These are phyloP conservation scores for Leccinum proliferum DNA, from an alignment of 1,284 basidiomycete species.

Conservation along the genomic window DNA sequence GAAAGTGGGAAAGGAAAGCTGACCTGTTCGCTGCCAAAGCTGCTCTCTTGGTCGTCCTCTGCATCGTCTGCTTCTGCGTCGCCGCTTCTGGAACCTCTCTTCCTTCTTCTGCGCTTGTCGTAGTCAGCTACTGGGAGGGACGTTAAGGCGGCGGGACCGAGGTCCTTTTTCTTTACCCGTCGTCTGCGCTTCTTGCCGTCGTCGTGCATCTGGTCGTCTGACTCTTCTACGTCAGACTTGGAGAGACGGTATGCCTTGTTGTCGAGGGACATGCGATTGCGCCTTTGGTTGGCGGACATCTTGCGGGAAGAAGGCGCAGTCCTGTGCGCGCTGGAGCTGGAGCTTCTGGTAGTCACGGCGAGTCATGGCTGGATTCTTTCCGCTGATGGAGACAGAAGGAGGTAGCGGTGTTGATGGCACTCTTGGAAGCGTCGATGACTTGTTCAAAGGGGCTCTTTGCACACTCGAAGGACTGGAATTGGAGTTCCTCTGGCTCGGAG, in stretches of 20 bases:
- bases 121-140: constrained; percentile 59
- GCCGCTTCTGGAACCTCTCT: constrained; percentile 30
- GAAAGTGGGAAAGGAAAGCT: neutral
- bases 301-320: constrained; percentile 27
- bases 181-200: constrained; percentile 48
- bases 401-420: constrained; percentile 28
- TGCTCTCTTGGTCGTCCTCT: constrained; percentile 28
- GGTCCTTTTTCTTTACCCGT: constrained; percentile 49
- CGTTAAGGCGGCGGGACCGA: constrained; percentile 52
- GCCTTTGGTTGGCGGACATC: constrained; percentile 34
- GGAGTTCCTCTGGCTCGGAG: constrained; percentile 55
- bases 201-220: constrained; percentile 54
- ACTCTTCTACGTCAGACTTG: constrained; percentile 53
- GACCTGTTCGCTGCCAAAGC: constrained; percentile 33
- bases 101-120: constrained; percentile 48
- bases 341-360: constrained; percentile 42
- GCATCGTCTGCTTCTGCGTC: constrained; percentile 26
- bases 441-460: constrained; percentile 62
- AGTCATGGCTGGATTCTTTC: constrained; percentile 71
- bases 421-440: constrained; percentile 43
- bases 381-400: constrained; percentile 56
- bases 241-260: constrained; percentile 75
- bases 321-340: constrained; percentile 29
- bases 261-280: constrained; percentile 62
- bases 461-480: constrained; percentile 29